These are phyloP conservation scores for Ceratocystis lukuohia DNA, from an alignment of 2,329 filamentous ascomycete genomes.

Conservation along the genomic window DNA sequence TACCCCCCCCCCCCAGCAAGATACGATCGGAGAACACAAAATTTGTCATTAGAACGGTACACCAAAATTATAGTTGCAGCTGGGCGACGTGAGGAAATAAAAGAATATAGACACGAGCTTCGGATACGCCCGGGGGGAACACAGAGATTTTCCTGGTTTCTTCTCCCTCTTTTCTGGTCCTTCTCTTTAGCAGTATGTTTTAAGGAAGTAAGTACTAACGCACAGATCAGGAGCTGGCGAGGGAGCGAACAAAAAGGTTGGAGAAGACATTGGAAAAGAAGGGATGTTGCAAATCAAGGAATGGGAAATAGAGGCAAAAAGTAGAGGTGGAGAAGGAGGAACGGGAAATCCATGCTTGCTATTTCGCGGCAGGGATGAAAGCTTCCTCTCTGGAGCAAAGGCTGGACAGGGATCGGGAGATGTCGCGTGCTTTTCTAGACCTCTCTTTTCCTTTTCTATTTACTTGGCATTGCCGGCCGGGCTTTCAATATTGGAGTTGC, in stretches of 20 bases:
- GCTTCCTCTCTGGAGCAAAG: not conserved
- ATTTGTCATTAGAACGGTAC: too few relatives aligned
- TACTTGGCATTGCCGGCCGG: not conserved
- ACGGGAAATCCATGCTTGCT: not conserved
- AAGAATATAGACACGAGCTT: not conserved
- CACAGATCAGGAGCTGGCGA: not conserved
- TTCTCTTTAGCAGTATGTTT: not conserved
- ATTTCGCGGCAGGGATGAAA: not conserved
- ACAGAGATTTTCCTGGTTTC: not conserved
- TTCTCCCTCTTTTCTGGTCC: not conserved
- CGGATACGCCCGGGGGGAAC: not conserved
- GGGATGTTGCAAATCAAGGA: not conserved
- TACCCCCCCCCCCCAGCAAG: too few relatives aligned
- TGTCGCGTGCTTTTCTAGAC: conserved; percentile 8
- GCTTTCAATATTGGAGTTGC: too few relatives aligned
- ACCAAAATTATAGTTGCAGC: too few relatives aligned
- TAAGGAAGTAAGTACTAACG: not conserved
- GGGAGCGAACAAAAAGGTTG: not conserved
- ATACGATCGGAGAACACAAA: too few relatives aligned
- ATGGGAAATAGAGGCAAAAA: not conserved
- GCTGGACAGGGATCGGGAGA: conserved; percentile 12
- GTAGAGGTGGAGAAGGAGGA: not conserved
- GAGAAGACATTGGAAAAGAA: conserved; percentile 1
- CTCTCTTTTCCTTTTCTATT: not conserved
- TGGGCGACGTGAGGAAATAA: not conserved